phyloP scores from a whole-genome alignment of 2,329 filamentous ascomycete species.

The Cryphonectria nitschkei region DNA sequence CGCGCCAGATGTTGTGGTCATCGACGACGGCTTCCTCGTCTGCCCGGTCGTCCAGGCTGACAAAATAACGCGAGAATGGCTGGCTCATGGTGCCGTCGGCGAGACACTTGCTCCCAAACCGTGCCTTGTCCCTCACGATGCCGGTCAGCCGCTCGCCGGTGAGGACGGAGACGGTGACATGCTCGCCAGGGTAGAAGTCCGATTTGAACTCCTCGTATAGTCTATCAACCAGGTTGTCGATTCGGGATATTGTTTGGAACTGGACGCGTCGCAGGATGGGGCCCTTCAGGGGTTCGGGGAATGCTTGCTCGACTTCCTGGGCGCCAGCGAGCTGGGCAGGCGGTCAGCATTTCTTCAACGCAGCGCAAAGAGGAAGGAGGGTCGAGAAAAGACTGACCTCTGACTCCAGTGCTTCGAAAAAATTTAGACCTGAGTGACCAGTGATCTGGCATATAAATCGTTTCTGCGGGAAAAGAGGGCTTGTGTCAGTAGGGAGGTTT shows the following conservation, averaged over 20 bases:
- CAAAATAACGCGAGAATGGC: constrained; percentile 79
- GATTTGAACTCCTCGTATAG: constrained; percentile 80
- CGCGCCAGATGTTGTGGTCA: constrained; percentile 80
- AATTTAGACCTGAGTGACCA: constrained; percentile 86
- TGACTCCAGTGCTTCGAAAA: constrained; percentile 89
- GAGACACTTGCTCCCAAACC: constrained; percentile 65
- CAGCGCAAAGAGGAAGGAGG: not conserved
- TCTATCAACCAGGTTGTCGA: constrained; percentile 77
- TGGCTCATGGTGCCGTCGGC: constrained; percentile 72
- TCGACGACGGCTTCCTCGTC: constrained; percentile 79
- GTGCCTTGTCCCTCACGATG: constrained; percentile 82
- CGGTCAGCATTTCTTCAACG: constrained; percentile 34
- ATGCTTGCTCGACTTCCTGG: constrained; percentile 86
- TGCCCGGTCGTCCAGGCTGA: constrained; percentile 70
- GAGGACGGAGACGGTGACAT: constrained; percentile 72
- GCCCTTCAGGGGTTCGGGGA: constrained; percentile 88
- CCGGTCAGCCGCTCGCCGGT: constrained; percentile 73
- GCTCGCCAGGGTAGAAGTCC: constrained; percentile 89
- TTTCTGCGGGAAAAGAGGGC: constrained; percentile 53
- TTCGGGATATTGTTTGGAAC: constrained; percentile 84
- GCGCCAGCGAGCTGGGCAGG: constrained; percentile 70
- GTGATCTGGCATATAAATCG: constrained; percentile 96
- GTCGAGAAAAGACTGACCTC: constrained; percentile 66
- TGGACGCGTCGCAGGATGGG: constrained; percentile 90
- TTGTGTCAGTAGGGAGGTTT: constrained; percentile 24